phyloP scores from a whole-genome alignment of 2,329 filamentous ascomycete species.

The Fonsecaea pugnacius region DNA sequence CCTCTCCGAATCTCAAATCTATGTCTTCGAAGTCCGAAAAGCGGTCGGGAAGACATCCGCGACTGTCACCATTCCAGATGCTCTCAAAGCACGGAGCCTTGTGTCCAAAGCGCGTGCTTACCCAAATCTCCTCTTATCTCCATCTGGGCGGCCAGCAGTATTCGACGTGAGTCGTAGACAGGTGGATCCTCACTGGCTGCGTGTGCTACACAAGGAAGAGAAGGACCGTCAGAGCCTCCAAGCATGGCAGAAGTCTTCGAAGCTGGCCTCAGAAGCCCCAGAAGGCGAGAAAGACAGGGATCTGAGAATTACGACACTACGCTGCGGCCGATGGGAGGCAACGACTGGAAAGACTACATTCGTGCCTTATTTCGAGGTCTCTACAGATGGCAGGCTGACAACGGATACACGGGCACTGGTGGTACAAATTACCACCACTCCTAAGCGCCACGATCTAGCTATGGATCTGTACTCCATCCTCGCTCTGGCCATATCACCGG shows the following conservation, averaged over 20 bases:
- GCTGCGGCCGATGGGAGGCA: constrained; percentile 41
- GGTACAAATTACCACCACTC: background rate
- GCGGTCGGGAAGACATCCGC: constrained; percentile 47
- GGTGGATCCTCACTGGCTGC: constrained; percentile 44
- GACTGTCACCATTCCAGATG: constrained; percentile 53
- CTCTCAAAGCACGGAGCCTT: constrained; percentile 48
- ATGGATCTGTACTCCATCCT: constrained; percentile 14
- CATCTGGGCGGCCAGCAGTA: constrained; percentile 34
- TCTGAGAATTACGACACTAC: constrained; percentile 53
- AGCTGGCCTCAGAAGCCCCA: constrained; percentile 37
- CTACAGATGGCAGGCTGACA: constrained; percentile 6
- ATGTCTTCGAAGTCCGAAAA: constrained; percentile 53
- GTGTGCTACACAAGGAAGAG: constrained; percentile 19
- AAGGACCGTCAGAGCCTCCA: constrained; percentile 10
- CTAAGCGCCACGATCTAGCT: constrained; percentile 11
- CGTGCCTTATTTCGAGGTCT: constrained; percentile 54
- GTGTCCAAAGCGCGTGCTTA: constrained; percentile 41
- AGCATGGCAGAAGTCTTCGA: constrained; percentile 19
- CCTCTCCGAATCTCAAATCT: constrained; percentile 47
- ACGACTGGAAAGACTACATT: constrained; percentile 59
- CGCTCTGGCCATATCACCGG: constrained; percentile 3
- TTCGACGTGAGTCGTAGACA: constrained; percentile 44
- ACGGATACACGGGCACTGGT: constrained; percentile 23
- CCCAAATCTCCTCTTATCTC: constrained; percentile 24
- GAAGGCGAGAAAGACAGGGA: constrained; percentile 38